Evolutionary conservation across 805 yeast genomes (phyloP), one percentile per base, ranked within the genome.

Genomic region (Millerozyma miso): DNA sequence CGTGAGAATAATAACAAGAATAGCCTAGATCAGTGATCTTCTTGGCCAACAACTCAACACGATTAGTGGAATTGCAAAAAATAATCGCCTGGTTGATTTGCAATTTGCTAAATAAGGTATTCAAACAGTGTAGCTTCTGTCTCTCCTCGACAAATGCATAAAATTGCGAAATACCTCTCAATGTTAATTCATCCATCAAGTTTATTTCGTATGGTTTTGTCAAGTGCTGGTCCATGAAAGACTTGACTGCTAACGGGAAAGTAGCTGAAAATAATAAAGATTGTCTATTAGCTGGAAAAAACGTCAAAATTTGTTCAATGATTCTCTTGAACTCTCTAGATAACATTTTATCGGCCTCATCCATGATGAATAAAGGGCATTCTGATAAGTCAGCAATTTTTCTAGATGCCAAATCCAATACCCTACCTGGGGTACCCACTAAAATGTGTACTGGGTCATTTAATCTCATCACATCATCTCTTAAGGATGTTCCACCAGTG

Each of bases 341-440:
- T 46, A 93, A 77, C 85, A 93, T 87, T 66, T 93, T 93, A 67
- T 93, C 99, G 44, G 99, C 99, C 74, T 93, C 99, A 66, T 93
- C 99, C 97, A 93, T 89, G 41, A 95, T 83, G 62, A 93, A 89
- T 63, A 88, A 74, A 36, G 85, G 83, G 67, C 96, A 88, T 48
- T 84, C 85, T 42, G 87, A 81, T 46, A 93, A 77, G 60, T 91
- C 95, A 10, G 96, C 96, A 42, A 91, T 74, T 41, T 78, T 75
- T 72, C 96, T 84, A 26, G 89, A 77, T 4, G 97, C 97, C 60
- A 93, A 79, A 67, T 93, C 99, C 47, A 93, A 77, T 32, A 93
- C 90, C 74, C 99, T 83, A 55, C 99, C 99, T 2, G 98, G 98
- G 29, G 99, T 93, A 51, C 97, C 99, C 35, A 93, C 99, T 47